Conservation (phyloP, 2,329 filamentous ascomycete genomes). For the Emmonsiellopsis sp. region DNA sequence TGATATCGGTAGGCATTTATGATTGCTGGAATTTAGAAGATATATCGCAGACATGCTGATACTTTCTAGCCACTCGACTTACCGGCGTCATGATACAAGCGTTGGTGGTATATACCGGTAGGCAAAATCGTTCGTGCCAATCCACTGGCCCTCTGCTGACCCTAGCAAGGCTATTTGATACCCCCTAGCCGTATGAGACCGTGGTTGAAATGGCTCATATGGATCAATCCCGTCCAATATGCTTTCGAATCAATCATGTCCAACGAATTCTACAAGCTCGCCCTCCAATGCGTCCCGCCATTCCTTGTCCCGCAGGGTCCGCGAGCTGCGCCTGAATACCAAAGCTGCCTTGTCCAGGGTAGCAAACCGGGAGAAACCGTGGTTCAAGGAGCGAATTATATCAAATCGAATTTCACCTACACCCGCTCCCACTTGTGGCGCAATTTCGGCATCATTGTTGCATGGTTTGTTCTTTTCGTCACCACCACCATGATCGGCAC, state of each 20-base stretch:
- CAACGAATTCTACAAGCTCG: slow-evolving; percentile 58
- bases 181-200: slow-evolving; percentile 52
- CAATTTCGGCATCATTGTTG: slow-evolving; percentile 72
- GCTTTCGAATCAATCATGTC: slow-evolving; percentile 58
- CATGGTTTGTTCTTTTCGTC: slow-evolving; percentile 67
- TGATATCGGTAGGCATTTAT: slow-evolving; percentile 32
- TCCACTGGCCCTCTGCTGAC: neutral
- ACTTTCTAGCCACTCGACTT: slow-evolving; percentile 35
- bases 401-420: slow-evolving; percentile 46
- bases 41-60: neutral
- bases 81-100: slow-evolving; percentile 41
- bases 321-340: slow-evolving; percentile 38
- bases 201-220: slow-evolving; percentile 56
- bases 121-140: neutral
- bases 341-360: slow-evolving; percentile 52
- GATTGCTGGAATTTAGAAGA: neutral
- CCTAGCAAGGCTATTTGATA: slow-evolving; percentile 48
- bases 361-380: slow-evolving; percentile 42
- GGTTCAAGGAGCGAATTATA: slow-evolving; percentile 49
- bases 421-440: slow-evolving; percentile 52
- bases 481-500: slow-evolving; percentile 66
- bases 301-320: slow-evolving; percentile 48
- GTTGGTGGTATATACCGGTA: slow-evolving; percentile 48
- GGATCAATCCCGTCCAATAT: slow-evolving; percentile 60
- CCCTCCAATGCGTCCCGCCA: slow-evolving; percentile 46